Evolutionary conservation across 164 flowering plant species (phyloP), one percentile per base, ranked within the genome.

Genomic region (Chloranthus sessilifolius): DNA sequence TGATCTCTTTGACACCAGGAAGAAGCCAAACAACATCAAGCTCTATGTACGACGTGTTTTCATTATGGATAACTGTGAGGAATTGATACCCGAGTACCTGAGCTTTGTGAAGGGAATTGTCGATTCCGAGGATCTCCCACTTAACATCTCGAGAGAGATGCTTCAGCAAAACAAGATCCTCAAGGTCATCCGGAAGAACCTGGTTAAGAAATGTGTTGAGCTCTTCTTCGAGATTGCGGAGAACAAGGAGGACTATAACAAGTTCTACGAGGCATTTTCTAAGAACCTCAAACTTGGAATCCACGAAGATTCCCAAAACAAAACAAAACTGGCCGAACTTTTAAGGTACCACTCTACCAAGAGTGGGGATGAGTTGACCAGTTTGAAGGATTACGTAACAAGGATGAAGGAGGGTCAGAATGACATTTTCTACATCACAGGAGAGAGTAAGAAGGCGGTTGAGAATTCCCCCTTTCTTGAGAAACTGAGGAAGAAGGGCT

Each of bases 351-450:
- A 38, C 4, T 38, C 42, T 9, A 38, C 42, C 2, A 38, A 38
- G 42, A 38, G 42, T 15, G 42, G 42, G 0, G 42, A 38, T n/a
- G 42, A 38, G 42, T 0, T 38, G 42, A 38, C 42, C 0, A 38
- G 42, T 21, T 2, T 80, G 20, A 38, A 38, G 16, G 42, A 38
- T 21, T 38, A 38, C 15, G 42, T 38, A 7, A 38, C 42, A 7
- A 38, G 42, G 21, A 38, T 38, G 42, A 38, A 38, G 42, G 42
- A 38, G 0, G 42, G 20, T 1, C 42, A 38, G 21, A 38, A 10
- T 1, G 42, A 38, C 16, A 38, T 38, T 3, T 38, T n/a, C 42
- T 38, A 38, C 42, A 38, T 38, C 2, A 38, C 42, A 0, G 42
- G 42, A 0, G 42, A 38, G 42, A 38, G 42, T 21, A 38, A 38